Evolutionary conservation across 2,329 filamentous ascomycete genomes (phyloP).

Genomic region (Fusarium poae): DNA sequence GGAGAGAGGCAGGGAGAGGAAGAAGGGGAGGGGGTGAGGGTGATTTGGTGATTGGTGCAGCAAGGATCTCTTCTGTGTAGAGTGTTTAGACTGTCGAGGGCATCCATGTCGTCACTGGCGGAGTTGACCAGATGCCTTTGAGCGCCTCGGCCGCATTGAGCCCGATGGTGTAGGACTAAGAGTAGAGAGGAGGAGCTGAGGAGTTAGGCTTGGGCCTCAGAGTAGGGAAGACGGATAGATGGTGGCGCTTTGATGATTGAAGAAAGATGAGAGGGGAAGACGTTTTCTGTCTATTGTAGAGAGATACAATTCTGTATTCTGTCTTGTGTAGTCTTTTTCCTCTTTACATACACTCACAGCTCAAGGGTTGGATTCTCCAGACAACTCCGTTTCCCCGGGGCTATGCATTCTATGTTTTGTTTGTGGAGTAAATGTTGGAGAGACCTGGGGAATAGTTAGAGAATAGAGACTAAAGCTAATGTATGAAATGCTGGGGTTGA

Average conservation of each 20-base stretch:
- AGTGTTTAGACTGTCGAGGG: background rate
- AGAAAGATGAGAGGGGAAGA: background rate
- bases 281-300: background rate
- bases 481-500: conserved; percentile 10
- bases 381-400: background rate
- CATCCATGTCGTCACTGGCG: conserved; percentile 23
- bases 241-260: background rate
- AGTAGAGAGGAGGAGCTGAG: background rate
- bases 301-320: background rate
- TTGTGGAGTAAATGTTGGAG: conserved; percentile 13
- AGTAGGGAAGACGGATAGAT: conserved; percentile 7
- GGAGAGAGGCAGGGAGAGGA: background rate
- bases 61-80: background rate
- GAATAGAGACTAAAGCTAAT: conserved; percentile 3
- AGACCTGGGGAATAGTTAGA: background rate
- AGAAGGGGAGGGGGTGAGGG: conserved; percentile 2
- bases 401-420: background rate
- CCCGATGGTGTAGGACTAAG: conserved; percentile 6
- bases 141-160: conserved; percentile 24
- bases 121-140: conserved; percentile 5
- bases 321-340: background rate
- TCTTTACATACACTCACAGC: background rate
- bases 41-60: conserved; percentile 24
- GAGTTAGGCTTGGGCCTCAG: background rate
- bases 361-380: background rate